Conservation (phyloP, 345 rosid species). For the Trapa bicornis region DNA sequence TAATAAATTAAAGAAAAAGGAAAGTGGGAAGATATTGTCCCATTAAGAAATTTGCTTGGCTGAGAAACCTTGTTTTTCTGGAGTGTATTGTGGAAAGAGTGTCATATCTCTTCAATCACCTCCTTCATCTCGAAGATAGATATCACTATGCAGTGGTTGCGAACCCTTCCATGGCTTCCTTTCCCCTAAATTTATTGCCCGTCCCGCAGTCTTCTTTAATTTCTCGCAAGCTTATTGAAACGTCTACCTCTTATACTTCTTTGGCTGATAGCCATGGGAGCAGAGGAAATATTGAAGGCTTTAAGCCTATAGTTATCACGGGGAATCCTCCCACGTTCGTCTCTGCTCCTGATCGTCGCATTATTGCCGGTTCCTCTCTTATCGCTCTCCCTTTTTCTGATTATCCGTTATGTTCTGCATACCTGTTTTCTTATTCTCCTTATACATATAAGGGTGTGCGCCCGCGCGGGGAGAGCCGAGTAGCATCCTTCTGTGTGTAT, state of each 20-base stretch:
- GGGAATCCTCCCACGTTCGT: constrained; percentile 84
- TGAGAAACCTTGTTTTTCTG: not conserved
- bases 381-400: not conserved
- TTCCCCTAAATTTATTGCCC: constrained; percentile 46
- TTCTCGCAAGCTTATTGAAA: constrained; percentile 28
- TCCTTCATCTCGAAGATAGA: not conserved
- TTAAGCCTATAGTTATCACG: constrained; percentile 50
- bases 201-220: constrained; percentile 24
- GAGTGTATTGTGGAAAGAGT: not conserved
- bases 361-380: constrained; percentile 45
- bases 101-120: not conserved
- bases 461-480: not conserved
- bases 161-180: constrained; percentile 45
- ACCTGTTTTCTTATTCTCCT: not conserved
- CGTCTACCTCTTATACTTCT: constrained; percentile 22
- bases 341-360: constrained; percentile 88
- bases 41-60: not conserved
- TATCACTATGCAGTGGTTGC: not conserved
- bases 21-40: not conserved
- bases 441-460: not conserved
- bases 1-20: no score
- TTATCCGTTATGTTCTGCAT: not conserved
- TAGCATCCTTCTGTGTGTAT: not conserved
- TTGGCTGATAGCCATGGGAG: constrained; percentile 6
- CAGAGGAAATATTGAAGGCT: constrained; percentile 9